Conservation (phyloP, 805 yeast genomes). For the Lipomyces chichibuensis region DNA sequence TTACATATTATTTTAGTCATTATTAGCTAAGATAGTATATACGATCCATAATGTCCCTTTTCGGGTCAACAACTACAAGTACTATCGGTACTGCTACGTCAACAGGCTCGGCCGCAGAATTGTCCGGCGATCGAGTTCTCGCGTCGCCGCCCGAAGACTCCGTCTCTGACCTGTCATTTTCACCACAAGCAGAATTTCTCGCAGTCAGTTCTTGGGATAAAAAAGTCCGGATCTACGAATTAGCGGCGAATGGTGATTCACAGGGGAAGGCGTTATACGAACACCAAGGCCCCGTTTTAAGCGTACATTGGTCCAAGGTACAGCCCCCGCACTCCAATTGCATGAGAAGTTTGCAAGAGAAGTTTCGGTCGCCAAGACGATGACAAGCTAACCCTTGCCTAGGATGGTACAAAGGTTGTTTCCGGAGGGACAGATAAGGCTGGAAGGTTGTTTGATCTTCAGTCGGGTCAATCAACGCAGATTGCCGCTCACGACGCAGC, state of each 20-base stretch:
- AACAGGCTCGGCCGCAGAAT: constrained; percentile 46
- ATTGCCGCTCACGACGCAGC: constrained; percentile 86
- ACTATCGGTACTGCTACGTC: constrained; percentile 9
- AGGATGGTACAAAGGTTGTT: constrained; percentile 83
- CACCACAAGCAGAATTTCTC: constrained; percentile 80
- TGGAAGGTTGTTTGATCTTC: constrained; percentile 79
- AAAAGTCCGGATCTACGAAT: constrained; percentile 89
- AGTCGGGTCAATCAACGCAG: constrained; percentile 78
- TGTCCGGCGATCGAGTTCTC: constrained; percentile 61
- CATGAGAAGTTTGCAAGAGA: neutral
- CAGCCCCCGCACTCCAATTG: neutral
- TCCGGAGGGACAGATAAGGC: constrained; percentile 92
- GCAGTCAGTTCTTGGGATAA: constrained; percentile 94
- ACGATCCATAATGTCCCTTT: constrained; percentile 25
- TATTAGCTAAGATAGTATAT: neutral
- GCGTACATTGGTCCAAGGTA: constrained; percentile 69
- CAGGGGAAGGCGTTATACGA: constrained; percentile 89
- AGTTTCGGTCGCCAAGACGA: neutral
- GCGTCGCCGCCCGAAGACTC: constrained; percentile 89
- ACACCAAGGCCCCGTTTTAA: constrained; percentile 84
- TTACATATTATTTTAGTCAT: neutral
- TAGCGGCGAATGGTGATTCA: constrained; percentile 70
- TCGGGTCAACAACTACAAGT: constrained; percentile 23
- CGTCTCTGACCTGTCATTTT: constrained; percentile 77
- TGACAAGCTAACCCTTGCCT: neutral